Base-by-base conservation (phyloP, 2,329 filamentous ascomycete genomes). In the Mollisia scopiformis region DNA sequence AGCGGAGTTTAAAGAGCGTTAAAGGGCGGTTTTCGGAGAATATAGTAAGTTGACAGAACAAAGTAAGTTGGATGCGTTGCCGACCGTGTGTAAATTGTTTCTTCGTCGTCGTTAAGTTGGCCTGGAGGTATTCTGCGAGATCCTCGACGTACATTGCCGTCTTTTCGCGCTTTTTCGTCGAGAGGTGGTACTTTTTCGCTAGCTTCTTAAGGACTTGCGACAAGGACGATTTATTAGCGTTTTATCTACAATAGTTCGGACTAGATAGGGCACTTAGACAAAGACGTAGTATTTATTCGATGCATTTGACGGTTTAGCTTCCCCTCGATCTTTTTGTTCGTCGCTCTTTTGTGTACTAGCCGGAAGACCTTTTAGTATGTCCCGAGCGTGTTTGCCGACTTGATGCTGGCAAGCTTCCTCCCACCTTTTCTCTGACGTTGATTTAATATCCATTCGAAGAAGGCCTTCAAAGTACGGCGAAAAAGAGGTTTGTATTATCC, bases 321-420 rank as follows among this genome's bases (percentile, higher is more conserved):
- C 6, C 59, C 53, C 35, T 62, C 28, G 28, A 68, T 67, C 61
- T 69, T 67, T 57, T 58, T 25, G 14, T 55, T 19, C 41, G 54
- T 68, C 19, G 60, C 64, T 54, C 59, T 62, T 65, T 72, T 51
- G 41, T 66, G 69, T 21, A 71, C 62, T 11, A 72, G 65, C 47
- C 65, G 59, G 53, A 71, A 73, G 31, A 67, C 59, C 54, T 74
- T 73, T 67, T 57, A 73, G 46, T 67, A 68, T 65, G 60, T 73
- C 43, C 62, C 61, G 7, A 74, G 62, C 2, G 66, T 70, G 57
- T 63, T 69, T 16, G 31, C 49, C 39, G 35, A 37, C 55, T 60
- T 23, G 35, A 62, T 62, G 23, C 62, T 30, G 28, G 25, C 25
- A 54, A 54, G 59, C 49, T 52, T 62, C 46, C 56, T 54, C 31